Evolutionary conservation across 352 stramenopile species (phyloP), one percentile per base, ranked within the genome.

Genomic region (Phytophthora palmivora): DNA sequence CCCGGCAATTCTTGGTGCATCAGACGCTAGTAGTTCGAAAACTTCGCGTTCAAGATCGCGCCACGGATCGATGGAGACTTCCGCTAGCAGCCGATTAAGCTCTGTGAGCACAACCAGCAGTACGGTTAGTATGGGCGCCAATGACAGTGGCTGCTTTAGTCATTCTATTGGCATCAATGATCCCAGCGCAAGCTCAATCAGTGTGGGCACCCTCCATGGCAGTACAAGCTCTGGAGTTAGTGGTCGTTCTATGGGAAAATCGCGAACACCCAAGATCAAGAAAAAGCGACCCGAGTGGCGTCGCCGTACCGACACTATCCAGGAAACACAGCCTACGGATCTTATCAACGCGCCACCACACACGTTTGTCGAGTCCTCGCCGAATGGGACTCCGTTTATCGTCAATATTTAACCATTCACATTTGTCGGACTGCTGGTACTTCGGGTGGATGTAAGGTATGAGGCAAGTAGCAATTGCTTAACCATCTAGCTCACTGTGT

Each of bases 351-450:
- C 50, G 50, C 54, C 67, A 28, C 43, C 59, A 14, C 50, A 64
- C 44, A 67, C 74, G 22, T 77, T 83, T 60, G 64, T 81, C 41
- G 74, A 73, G 68, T 72, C 76, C 16, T 85, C 76, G n/a, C 67
- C 76, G 15, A 81, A 79, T 63, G 76, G 76, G 24, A 82, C 72
- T 37, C 65, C 68, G 51, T 83, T 79, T 53, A 78, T 83, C 24
- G 68, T 83, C 44, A 84, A 82, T 80, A 84, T 87, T 81, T 87
- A 83, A 77, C 24, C 44, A 28, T 43, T 45, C 54, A 47, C 24
- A 46, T 59, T 14, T 63, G 34, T 45, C 43, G 8, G 38, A 32
- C 41, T 36, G 18, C 36, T 38, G 38, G 37, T 36, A 47, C 46
- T 28, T 30, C 19, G 21, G 37, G 59, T 59, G 52, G 53, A 60